Evolutionary conservation across 1,284 basidiomycete species (phyloP), one percentile per base, ranked within the genome.

Genomic region (Exobasidium rhododendri): DNA sequence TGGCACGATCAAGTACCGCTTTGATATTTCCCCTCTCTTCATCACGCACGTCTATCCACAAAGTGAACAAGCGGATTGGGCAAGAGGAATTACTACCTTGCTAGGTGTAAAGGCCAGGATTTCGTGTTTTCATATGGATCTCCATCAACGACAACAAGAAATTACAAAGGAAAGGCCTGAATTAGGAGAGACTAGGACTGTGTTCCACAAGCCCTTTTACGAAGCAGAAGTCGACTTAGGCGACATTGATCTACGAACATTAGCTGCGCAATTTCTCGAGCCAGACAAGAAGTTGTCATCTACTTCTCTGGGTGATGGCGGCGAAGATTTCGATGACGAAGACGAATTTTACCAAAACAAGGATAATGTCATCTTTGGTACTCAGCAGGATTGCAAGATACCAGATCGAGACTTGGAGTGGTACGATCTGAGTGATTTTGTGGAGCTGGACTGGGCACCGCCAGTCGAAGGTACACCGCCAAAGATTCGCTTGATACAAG

Each of bases 141-240:
- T 96, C 81, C 94, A 97, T 79, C 93, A 97, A 81, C 85, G 93
- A 59, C 89, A 91, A 68, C 89, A 94, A 80, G 92, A 94, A 81
- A 82, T 80, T 24, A 59, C 77, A 43, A 77, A 82, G 20, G 84
- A 84, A 50, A 68, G 68, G 3, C 74, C 75, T 7, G 76, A 78
- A 55, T 67, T 76, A 44, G 70, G 65, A 10, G 64, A 59, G 22
- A 26, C 11, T 22, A 46, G 57, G 7, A 66, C 63, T 28, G 59
- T 64, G 31, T 69, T 76, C 50, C 89, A 90, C 81, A 97, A 96
- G 79, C 87, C 90, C 1, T 92, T 97, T 81, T 92, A 93, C 75
- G 89, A 91, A n/a, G 89, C 89, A 32, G 92, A 97, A 80, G 85
- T 94, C 5, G 86, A 91, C 35, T 82, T 92, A 71, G 87, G 87